Percentiles rank a stretch among this genome's conserved stretches.
Evolutionary conservation across 1,284 basidiomycete genomes (phyloP).

Genomic region (Ceratobasidium sp.): DNA sequence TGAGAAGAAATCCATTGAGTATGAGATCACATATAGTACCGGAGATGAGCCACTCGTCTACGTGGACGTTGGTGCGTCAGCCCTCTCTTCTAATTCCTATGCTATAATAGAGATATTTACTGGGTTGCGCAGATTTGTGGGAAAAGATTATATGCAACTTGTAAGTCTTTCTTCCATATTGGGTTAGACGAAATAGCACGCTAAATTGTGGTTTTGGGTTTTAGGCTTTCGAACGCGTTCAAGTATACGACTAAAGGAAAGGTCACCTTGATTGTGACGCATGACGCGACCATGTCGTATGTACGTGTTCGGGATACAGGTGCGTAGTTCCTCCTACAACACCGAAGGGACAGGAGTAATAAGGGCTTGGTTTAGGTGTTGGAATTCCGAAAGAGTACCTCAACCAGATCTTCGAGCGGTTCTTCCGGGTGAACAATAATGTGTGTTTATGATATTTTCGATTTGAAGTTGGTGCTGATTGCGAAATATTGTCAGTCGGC

Average conservation of each 20-base stretch:
- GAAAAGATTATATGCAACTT: constrained; percentile 51
- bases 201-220: background rate
- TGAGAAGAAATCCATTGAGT: constrained; percentile 49
- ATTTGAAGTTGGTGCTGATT: background rate
- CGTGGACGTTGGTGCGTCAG: constrained; percentile 47
- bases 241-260: constrained; percentile 51
- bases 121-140: constrained; percentile 48
- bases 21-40: constrained; percentile 46
- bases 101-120: background rate
- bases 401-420: constrained; percentile 50
- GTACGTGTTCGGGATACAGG: constrained; percentile 51
- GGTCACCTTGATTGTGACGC: constrained; percentile 47
- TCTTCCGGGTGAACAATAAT: constrained; percentile 49
- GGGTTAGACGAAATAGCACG: background rate
- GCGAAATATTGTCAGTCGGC: background rate
- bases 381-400: constrained; percentile 49
- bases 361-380: constrained; percentile 41
- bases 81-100: background rate
- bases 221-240: constrained; percentile 51
- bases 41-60: constrained; percentile 46
- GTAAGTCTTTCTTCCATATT: background rate
- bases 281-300: constrained; percentile 41
- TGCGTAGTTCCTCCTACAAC: background rate
- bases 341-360: background rate
- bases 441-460: constrained; percentile 1